Conservation (phyloP, 2,329 filamentous ascomycete genomes). For the Colletotrichum costaricense region DNA sequence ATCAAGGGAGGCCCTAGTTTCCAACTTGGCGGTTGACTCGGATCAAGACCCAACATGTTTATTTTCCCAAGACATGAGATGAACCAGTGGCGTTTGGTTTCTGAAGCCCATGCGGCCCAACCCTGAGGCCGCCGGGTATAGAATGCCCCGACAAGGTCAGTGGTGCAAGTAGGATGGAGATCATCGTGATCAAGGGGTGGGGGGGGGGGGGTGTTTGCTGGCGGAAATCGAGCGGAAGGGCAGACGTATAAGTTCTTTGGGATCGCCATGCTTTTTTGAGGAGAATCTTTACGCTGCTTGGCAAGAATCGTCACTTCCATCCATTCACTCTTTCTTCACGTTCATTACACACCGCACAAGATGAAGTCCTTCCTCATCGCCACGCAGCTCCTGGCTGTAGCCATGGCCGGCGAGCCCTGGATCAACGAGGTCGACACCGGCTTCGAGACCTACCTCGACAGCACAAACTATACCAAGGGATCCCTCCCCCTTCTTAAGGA, state of each 20-base stretch:
- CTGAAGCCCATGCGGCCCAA: slow-evolving; percentile 12
- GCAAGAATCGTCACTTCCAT: slow-evolving; percentile 9
- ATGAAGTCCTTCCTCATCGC: slow-evolving; percentile 26
- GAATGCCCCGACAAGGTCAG: slow-evolving; percentile 19
- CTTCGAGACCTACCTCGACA: slow-evolving; percentile 41
- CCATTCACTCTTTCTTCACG: slow-evolving; percentile 10
- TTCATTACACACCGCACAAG: neutral
- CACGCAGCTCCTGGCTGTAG: slow-evolving; percentile 39
- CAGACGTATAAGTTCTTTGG: slow-evolving; percentile 6
- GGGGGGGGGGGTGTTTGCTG: neutral
- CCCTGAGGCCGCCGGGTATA: slow-evolving; percentile 20
- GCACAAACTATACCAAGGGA: slow-evolving; percentile 46
- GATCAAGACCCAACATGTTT: slow-evolving; percentile 2
- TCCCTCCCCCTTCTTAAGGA: slow-evolving; percentile 51
- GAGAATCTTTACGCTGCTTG: neutral
- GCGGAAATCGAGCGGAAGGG: neutral
- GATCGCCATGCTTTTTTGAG: neutral
- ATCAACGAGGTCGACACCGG: slow-evolving; percentile 51
- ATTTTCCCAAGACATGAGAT: slow-evolving; percentile 11
- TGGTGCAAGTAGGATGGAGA: slow-evolving; percentile 4
- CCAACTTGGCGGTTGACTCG: slow-evolving; percentile 13
- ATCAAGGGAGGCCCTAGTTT: neutral
- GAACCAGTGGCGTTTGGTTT: slow-evolving; percentile 13
- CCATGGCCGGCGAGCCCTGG: slow-evolving; percentile 44
- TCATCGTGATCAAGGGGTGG: neutral